Percentiles rank a stretch among this genome's conserved stretches.
phyloP scores from a whole-genome alignment of 2,329 filamentous ascomycete genomes.

The Sporothrix brunneoviolacea region DNA sequence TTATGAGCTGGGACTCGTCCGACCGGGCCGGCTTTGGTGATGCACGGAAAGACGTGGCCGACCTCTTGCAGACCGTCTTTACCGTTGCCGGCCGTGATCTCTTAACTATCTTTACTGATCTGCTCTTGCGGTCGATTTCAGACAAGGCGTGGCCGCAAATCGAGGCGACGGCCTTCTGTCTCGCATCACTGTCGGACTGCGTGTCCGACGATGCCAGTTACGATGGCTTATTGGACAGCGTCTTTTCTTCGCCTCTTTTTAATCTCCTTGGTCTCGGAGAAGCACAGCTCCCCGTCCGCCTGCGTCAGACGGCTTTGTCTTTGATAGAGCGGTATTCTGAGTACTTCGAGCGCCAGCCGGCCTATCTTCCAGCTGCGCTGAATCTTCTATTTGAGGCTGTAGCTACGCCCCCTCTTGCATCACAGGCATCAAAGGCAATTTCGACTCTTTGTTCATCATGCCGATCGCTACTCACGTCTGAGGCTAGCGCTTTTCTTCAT shows the following conservation, averaged over 20 bases:
- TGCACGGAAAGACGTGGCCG: slow-evolving; percentile 71
- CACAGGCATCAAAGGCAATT: slow-evolving; percentile 67
- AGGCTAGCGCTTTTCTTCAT: slow-evolving; percentile 61
- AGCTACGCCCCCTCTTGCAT: slow-evolving; percentile 39
- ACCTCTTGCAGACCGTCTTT: slow-evolving; percentile 68
- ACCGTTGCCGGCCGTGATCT: slow-evolving; percentile 51
- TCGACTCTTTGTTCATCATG: slow-evolving; percentile 69
- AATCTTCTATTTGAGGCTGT: slow-evolving; percentile 69
- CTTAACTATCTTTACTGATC: slow-evolving; percentile 49
- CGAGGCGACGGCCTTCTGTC: slow-evolving; percentile 55
- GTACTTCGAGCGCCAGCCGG: slow-evolving; percentile 66
- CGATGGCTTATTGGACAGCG: slow-evolving; percentile 50
- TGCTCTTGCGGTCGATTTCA: slow-evolving; percentile 44
- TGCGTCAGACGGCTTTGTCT: slow-evolving; percentile 61
- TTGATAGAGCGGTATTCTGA: slow-evolving; percentile 67
- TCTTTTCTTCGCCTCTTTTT: slow-evolving; percentile 58
- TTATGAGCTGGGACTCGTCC: slow-evolving; percentile 62
- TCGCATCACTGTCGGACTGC: slow-evolving; percentile 62
- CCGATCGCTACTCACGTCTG: slow-evolving; percentile 57
- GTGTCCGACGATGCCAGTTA: slow-evolving; percentile 49
- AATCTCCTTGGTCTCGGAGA: slow-evolving; percentile 44
- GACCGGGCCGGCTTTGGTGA: slow-evolving; percentile 62
- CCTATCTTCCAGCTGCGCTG: slow-evolving; percentile 61
- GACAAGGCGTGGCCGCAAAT: slow-evolving; percentile 50
- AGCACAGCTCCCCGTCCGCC: slow-evolving; percentile 51